Percentiles rank a stretch among this genome's conserved stretches.
Evolutionary conservation across 169 alveolate species (phyloP).

Genomic region (Cryptosporidium xiaoi): DNA sequence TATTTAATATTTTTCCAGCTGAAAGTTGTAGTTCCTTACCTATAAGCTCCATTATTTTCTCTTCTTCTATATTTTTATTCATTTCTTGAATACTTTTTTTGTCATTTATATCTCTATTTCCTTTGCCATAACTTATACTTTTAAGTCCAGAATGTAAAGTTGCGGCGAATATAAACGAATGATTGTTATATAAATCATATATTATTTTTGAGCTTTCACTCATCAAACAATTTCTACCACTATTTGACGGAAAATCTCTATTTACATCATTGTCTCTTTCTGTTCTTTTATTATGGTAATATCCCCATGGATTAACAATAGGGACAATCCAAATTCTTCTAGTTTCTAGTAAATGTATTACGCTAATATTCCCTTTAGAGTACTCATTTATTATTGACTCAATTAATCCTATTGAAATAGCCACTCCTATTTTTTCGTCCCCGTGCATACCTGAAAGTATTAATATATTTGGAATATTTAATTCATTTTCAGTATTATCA

Average conservation of each 20-base stretch:
- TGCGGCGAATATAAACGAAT: conserved; percentile 48
- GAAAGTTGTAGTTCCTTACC: conserved; percentile 46
- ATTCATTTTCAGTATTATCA: not conserved
- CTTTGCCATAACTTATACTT: conserved; percentile 62
- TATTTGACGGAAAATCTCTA: conserved; percentile 59
- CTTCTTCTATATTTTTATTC: not conserved
- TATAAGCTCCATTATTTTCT: conserved; percentile 22
- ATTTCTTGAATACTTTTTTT: not conserved
- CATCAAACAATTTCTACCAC: conserved; percentile 35
- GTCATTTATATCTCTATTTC: not conserved
- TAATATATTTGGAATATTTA: conserved; percentile 19
- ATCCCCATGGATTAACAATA: conserved; percentile 67
- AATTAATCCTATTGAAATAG: conserved; percentile 18
- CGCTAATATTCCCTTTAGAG: not conserved
- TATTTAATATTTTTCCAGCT: conserved; percentile 28
- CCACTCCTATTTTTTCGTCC: conserved; percentile 36
- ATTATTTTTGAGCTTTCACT: conserved; percentile 54
- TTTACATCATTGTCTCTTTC: conserved; percentile 39
- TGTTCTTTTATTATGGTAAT: conserved; percentile 19
- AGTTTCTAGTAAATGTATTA: conserved; percentile 18
- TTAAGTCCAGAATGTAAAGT: conserved; percentile 53
- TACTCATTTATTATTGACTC: conserved; percentile 28
- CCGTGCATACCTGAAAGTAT: conserved; percentile 63
- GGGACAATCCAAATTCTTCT: conserved; percentile 54
- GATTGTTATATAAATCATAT: conserved; percentile 22